Conservation (phyloP, 768 basidiomycete genomes). For the Kondoa malvinella region DNA sequence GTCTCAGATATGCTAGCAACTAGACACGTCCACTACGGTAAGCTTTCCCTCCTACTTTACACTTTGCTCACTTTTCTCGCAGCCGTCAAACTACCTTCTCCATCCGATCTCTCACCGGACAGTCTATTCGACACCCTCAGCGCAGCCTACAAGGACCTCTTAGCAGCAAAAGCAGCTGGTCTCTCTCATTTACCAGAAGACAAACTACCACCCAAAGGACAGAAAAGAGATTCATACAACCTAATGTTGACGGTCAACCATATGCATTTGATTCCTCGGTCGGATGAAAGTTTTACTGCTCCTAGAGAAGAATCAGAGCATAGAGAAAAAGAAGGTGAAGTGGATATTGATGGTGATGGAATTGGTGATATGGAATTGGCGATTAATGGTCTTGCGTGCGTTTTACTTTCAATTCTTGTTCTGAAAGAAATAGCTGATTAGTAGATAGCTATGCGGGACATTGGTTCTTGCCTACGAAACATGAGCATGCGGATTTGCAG, state of each 20-base stretch:
- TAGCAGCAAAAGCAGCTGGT: not conserved
- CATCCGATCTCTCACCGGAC: not conserved
- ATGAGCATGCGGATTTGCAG: not conserved
- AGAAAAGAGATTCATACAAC: slow-evolving; percentile 1
- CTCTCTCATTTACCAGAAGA: not conserved
- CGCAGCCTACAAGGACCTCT: not conserved
- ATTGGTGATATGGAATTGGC: slow-evolving; percentile 2
- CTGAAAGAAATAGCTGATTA: not conserved
- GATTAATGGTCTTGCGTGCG: not conserved
- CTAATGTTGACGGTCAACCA: not conserved
- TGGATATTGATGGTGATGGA: slow-evolving; percentile 2
- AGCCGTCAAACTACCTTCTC: not conserved
- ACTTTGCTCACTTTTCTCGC: not conserved
- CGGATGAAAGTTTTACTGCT: not conserved
- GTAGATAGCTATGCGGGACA: not conserved
- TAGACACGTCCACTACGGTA: slow-evolving; percentile 1
- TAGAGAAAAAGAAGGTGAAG: slow-evolving; percentile 1
- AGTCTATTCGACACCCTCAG: not conserved
- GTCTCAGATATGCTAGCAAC: not conserved
- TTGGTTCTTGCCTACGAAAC: not conserved
- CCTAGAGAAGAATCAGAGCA: not conserved
- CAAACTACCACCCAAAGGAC: not conserved
- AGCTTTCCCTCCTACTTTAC: not conserved
- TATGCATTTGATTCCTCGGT: not conserved
- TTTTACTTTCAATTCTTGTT: not conserved